These are phyloP conservation scores for Blastomyces emzantsi DNA, from an alignment of 2,329 filamentous ascomycete genomes.

Conservation along the genomic window DNA sequence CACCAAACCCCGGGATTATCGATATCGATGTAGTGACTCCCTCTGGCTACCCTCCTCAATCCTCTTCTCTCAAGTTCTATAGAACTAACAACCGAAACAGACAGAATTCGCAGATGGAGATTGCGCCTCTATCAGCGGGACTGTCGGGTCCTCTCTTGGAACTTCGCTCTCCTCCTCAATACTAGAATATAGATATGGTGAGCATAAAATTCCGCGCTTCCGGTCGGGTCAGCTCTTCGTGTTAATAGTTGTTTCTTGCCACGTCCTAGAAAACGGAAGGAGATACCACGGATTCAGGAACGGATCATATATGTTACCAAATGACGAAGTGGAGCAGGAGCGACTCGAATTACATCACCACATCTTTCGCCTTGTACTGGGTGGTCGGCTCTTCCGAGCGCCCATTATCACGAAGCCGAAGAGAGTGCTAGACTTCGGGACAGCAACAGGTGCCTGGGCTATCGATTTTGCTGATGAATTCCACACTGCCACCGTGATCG, in stretches of 20 bases:
- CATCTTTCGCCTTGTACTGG: conserved; percentile 21
- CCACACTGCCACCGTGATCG: conserved; percentile 28
- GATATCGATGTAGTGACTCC: neutral
- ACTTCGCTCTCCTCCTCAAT: neutral
- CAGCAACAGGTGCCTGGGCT: conserved; percentile 37
- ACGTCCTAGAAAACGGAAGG: conserved; percentile 27
- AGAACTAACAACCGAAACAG: neutral
- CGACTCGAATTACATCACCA: conserved; percentile 25
- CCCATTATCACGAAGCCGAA: conserved; percentile 20
- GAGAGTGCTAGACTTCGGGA: conserved; percentile 34
- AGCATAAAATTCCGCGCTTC: neutral
- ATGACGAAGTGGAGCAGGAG: conserved; percentile 27
- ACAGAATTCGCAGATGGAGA: neutral
- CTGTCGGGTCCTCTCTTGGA: neutral
- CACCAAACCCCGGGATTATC: neutral
- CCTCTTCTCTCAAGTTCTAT: neutral
- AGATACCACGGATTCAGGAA: conserved; percentile 27
- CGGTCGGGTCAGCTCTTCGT: neutral
- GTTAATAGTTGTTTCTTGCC: neutral
- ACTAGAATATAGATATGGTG: conserved; percentile 1
- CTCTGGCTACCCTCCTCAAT: neutral
- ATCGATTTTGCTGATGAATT: conserved; percentile 35
- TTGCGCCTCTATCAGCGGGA: neutral
- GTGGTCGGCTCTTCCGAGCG: conserved; percentile 21
- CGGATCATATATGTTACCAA: conserved; percentile 23